A percentile compares a stretch with the other conserved stretches of the same genome.
These are phyloP conservation scores for Asterophora parasitica DNA, from an alignment of 768 basidiomycete species.

Conservation along the genomic window DNA sequence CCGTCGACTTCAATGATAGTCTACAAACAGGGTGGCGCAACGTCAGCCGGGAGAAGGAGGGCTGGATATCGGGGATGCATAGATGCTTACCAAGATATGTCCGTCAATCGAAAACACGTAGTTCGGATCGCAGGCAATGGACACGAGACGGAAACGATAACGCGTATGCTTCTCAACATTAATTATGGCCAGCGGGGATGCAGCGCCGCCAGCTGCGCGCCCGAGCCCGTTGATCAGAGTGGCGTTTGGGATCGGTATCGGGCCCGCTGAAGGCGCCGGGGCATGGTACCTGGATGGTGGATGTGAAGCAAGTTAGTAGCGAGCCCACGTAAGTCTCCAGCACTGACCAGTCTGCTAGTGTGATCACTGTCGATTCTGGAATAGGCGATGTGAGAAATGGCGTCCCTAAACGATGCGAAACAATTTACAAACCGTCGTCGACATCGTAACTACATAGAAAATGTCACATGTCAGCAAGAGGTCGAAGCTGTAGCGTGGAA, in stretches of 20 bases:
- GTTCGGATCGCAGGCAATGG: constrained; percentile 41
- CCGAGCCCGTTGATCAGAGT: constrained; percentile 48
- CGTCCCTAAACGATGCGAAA: background rate
- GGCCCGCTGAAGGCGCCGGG: constrained; percentile 23
- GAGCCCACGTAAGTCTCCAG: background rate
- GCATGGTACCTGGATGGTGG: constrained; percentile 25
- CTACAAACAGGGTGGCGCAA: constrained; percentile 4
- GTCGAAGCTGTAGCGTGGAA: background rate
- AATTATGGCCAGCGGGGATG: constrained; percentile 32
- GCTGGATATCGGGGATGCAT: background rate
- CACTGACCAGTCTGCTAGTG: constrained; percentile 41
- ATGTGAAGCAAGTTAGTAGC: constrained; percentile 1
- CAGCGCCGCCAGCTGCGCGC: constrained; percentile 34
- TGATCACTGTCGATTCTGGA: constrained; percentile 40
- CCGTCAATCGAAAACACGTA: constrained; percentile 42
- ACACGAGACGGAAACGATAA: constrained; percentile 47
- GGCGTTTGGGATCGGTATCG: constrained; percentile 25
- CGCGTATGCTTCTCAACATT: constrained; percentile 31
- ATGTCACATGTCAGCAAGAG: background rate
- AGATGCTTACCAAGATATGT: constrained; percentile 31
- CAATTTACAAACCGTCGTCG: constrained; percentile 35
- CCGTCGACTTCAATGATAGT: constrained; percentile 40
- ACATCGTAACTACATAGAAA: constrained; percentile 34
- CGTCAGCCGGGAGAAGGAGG: background rate
- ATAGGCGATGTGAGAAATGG: background rate